Percentiles rank a stretch among this genome's conserved stretches.
These are phyloP conservation scores for Melanomma pulvis-pyrius DNA, from an alignment of 495 filamentous ascomycete species.

Conservation along the genomic window DNA sequence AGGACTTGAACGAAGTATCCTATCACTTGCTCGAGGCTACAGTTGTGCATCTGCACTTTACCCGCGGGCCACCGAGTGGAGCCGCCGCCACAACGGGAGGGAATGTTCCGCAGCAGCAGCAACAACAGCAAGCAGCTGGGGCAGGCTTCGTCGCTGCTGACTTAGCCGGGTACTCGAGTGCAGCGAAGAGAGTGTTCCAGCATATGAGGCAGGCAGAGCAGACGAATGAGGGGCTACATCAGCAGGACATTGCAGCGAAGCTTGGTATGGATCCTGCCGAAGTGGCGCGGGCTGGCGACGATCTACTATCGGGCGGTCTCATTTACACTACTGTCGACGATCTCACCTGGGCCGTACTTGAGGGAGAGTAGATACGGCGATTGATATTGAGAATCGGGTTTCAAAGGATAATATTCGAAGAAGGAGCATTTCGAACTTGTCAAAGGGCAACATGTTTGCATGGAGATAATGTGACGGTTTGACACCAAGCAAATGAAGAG, in stretches of 20 bases:
- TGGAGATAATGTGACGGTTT: no score
- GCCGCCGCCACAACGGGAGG: neutral
- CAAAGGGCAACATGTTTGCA: no score
- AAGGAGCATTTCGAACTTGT: neutral
- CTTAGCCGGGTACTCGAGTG: conserved; percentile 53
- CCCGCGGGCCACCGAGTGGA: conserved; percentile 61
- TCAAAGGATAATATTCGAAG: neutral
- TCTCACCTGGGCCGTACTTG: conserved; percentile 49
- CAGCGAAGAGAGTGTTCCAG: conserved; percentile 69
- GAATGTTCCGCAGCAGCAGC: conserved; percentile 31
- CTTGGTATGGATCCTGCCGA: conserved; percentile 66
- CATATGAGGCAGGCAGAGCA: conserved; percentile 64
- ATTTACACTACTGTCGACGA: conserved; percentile 94
- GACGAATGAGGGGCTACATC: conserved; percentile 77
- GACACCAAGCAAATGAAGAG: no score
- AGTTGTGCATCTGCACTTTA: conserved; percentile 81
- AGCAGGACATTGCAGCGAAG: conserved; percentile 69
- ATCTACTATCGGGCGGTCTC: conserved; percentile 69
- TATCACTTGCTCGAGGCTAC: conserved; percentile 88
- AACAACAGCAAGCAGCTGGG: conserved; percentile 43
- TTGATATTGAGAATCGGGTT: neutral
- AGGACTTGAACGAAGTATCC: conserved; percentile 87
- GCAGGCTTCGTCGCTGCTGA: conserved; percentile 14
- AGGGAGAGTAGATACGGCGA: conserved; percentile 25
- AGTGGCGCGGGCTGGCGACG: conserved; percentile 73